Conservation (phyloP, 2,329 filamentous ascomycete genomes). For the Claviceps pusilla region DNA sequence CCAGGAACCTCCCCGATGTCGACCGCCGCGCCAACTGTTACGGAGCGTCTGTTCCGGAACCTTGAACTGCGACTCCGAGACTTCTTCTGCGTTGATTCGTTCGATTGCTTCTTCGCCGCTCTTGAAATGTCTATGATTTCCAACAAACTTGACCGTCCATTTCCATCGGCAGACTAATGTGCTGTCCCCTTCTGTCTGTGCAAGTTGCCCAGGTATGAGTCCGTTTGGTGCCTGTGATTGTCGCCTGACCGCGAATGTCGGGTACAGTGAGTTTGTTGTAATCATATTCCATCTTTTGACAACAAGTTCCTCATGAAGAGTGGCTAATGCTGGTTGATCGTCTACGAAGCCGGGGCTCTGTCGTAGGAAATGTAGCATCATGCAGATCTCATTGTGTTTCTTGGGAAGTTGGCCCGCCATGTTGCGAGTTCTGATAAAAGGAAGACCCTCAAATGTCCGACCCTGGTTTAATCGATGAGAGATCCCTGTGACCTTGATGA, state of each 20-base stretch:
- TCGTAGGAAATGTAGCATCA: conserved; percentile 23
- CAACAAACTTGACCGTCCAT: conserved; percentile 14
- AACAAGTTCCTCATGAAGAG: conserved; percentile 26
- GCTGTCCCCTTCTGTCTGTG: background rate
- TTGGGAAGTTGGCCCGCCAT: conserved; percentile 22
- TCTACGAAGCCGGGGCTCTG: conserved; percentile 15
- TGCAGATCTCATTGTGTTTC: conserved; percentile 28
- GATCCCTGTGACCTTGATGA: conserved; percentile 29
- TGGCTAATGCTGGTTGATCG: conserved; percentile 24
- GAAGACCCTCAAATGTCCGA: conserved; percentile 22
- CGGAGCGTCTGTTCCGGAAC: conserved; percentile 18
- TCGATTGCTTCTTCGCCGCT: conserved; percentile 23
- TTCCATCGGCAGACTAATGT: conserved; percentile 39
- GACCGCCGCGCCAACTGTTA: conserved; percentile 17
- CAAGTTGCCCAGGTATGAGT: conserved; percentile 11
- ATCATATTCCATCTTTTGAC: conserved; percentile 27
- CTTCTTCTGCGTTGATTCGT: conserved; percentile 17
- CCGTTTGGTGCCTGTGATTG: conserved; percentile 1
- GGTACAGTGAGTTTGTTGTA: conserved; percentile 40
- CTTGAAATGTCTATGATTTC: conserved; percentile 10
- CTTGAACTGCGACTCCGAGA: conserved; percentile 15
- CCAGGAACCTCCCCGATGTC: conserved; percentile 19
- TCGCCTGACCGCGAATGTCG: conserved; percentile 17
- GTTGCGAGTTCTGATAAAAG: conserved; percentile 21
- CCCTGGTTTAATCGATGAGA: conserved; percentile 14